These are phyloP conservation scores for Neonectria hederae DNA, from an alignment of 2,329 filamentous ascomycete species.

Conservation along the genomic window DNA sequence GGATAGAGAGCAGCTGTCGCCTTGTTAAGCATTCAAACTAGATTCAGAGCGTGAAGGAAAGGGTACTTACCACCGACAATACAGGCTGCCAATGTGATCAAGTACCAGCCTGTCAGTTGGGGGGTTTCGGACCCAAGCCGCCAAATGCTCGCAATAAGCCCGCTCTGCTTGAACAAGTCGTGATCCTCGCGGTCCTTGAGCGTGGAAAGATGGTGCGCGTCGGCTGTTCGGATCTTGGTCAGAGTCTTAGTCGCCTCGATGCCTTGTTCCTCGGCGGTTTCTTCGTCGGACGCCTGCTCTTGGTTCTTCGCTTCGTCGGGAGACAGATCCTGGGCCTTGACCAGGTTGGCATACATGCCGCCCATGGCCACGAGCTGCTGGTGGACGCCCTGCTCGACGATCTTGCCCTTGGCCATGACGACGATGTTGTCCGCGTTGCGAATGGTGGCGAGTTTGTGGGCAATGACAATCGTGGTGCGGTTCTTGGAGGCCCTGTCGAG, in stretches of 20 bases:
- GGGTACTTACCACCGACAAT: conserved; percentile 15
- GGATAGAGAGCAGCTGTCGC: conserved; percentile 14
- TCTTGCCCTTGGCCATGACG: conserved; percentile 64
- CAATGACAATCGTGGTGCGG: conserved; percentile 71
- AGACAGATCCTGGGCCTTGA: conserved; percentile 44
- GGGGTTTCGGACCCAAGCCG: not conserved
- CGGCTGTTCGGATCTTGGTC: conserved; percentile 54
- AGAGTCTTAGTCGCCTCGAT: not conserved
- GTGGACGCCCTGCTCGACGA: conserved; percentile 65
- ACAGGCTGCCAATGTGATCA: not conserved
- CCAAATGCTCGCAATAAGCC: conserved; percentile 14
- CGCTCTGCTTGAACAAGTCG: not conserved
- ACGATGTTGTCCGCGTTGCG: conserved; percentile 70
- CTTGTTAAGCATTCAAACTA: not conserved
- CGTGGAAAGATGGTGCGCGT: conserved; percentile 49
- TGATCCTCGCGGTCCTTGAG: conserved; percentile 44
- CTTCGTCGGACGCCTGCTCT: not conserved
- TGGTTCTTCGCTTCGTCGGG: not conserved
- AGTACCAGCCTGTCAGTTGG: conserved; percentile 6
- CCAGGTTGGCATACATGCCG: conserved; percentile 60
- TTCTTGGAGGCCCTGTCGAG: conserved; percentile 61
- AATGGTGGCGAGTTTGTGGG: conserved; percentile 66
- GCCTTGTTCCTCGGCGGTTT: not conserved
- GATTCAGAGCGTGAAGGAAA: not conserved
- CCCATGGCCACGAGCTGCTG: conserved; percentile 58